These are phyloP conservation scores for Glycine soja DNA, from an alignment of 306 rosid species.

Conservation along the genomic window DNA sequence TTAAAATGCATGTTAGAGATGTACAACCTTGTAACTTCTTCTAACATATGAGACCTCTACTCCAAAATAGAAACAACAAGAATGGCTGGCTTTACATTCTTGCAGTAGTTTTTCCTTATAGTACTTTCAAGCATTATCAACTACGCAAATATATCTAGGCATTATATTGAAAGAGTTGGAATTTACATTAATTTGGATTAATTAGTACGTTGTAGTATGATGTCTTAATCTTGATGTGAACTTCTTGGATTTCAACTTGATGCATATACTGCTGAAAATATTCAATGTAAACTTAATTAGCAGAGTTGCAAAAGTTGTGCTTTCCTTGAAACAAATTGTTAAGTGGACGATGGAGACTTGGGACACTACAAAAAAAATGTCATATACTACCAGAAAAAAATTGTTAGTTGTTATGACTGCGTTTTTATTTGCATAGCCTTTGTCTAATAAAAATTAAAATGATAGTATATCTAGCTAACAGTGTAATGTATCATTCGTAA, in stretches of 20 bases:
- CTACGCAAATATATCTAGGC: not conserved
- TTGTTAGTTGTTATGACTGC: too few species aligned
- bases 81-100: constrained; percentile 22
- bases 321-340: too few species aligned
- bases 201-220: not conserved
- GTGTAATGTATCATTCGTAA: too few species aligned
- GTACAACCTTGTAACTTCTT: constrained; percentile 33
- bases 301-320: too few species aligned
- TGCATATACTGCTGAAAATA: not conserved
- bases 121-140: constrained; percentile 5
- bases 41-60: constrained; percentile 22
- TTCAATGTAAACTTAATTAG: not conserved
- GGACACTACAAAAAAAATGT: too few species aligned
- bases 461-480: too few species aligned
- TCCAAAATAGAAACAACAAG: constrained; percentile 7
- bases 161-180: not conserved
- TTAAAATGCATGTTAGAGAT: constrained; percentile 31
- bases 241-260: not conserved
- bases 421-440: too few species aligned
- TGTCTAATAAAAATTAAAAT: too few species aligned
- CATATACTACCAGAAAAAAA: too few species aligned
- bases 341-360: too few species aligned
- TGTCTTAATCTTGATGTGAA: not conserved
- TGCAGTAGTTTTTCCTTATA: not conserved
- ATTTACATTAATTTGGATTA: not conserved